Base-by-base conservation (phyloP, 176 grass and related monocot species). In the Alloteropsis semialata region DNA sequence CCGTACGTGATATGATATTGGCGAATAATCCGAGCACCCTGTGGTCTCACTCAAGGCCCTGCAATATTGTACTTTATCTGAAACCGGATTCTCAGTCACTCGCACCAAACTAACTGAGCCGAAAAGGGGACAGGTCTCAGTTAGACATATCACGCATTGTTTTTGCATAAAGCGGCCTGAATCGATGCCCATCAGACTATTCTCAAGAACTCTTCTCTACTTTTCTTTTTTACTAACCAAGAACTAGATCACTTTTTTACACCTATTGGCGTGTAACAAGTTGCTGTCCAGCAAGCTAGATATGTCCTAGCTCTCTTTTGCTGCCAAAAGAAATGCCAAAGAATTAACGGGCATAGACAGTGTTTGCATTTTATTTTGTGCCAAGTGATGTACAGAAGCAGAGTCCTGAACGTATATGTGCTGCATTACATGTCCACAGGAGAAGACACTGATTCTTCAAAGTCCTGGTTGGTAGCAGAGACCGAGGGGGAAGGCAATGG, bases 401-500 rank as follows among this genome's bases (percentile, higher is more conserved):
- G 65, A 86, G 72, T 60, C 18, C 48, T 87, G 79, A 90, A 25
- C 66, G 21, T 78, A 30, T 49, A 61, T 64, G 25, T 72, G 22
- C 50, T 84, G 68, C 75, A 75, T 75, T 77, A 33, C 59, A 82
- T 82, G 73, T 49, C 29, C 56, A 24, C 65, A 90, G 88, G 36
- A 65, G 61, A 71, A 55, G 75, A 68, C 44, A 71, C 63, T 12
- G 64, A 56, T 63, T 83, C 25, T 64, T 66, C 27, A 72, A 72
- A 81, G 68, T 14, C 44, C 18, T 74, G 56, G 48, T 16, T 62
- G 43, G 27, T 46, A 11, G 8, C 16, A 48, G 11, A 39, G n/a
- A 62, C 42, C 30, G n/a, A 46, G 24, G 79, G 69, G 69, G 24
- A 92, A 25, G 38, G 53, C 84, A 84, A 97, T 97, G 94, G 89